Percentiles rank a stretch among this genome's conserved stretches.
phyloP scores from a whole-genome alignment of 495 filamentous ascomycete genomes.

The Lentithecium fluviatile region DNA sequence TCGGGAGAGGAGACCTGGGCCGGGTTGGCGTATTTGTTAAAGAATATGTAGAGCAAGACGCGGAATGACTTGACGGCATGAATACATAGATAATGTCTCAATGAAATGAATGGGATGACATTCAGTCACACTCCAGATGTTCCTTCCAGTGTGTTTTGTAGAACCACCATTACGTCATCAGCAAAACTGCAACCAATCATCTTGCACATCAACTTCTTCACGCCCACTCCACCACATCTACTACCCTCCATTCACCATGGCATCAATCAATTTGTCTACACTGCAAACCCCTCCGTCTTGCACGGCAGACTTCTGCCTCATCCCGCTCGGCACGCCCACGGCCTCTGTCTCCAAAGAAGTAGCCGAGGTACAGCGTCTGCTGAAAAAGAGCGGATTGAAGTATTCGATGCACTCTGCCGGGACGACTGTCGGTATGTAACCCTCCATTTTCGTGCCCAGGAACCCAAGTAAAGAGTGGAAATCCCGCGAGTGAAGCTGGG shows the following conservation, averaged over 20 bases:
- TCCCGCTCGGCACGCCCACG: conserved; percentile 69
- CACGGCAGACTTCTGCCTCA: conserved; percentile 46
- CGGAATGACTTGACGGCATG: background rate
- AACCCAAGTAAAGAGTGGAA: no score
- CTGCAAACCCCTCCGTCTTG: conserved; percentile 43
- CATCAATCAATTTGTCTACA: conserved; percentile 13
- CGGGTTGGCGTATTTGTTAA: conserved; percentile 53
- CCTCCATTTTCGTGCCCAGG: background rate
- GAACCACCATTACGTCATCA: no score
- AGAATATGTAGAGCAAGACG: conserved; percentile 41
- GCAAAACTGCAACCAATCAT: no score
- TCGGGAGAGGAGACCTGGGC: conserved; percentile 54
- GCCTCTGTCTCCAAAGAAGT: conserved; percentile 85
- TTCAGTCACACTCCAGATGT: no score
- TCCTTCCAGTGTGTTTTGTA: no score
- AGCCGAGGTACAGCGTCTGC: conserved; percentile 82
- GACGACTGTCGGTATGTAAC: conserved; percentile 79
- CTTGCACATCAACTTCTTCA: no score
- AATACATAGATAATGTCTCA: no score
- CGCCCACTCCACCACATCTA: no score
- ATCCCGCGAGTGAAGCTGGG: no score
- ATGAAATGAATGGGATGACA: no score
- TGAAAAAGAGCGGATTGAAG: conserved; percentile 72
- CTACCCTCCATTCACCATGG: no score
- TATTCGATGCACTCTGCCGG: conserved; percentile 91